phyloP scores from a whole-genome alignment of 306 rosid genomes.

The barrel medic (Medicago truncatula) region DNA sequence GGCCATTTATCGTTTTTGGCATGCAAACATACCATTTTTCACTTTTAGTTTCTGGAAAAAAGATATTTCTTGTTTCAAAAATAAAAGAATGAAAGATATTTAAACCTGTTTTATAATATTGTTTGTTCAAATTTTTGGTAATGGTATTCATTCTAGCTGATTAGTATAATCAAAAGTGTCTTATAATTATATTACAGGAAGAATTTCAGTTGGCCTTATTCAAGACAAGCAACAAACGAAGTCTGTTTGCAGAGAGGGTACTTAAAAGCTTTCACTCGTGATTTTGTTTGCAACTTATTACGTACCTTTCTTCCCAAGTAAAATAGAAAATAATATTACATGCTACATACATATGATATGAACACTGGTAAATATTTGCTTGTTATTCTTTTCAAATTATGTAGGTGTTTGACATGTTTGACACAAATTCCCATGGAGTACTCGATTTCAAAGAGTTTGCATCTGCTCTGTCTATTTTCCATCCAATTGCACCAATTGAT shows the following conservation, averaged over 20 bases:
- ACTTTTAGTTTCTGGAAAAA: too few species aligned
- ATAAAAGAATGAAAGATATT: too few species aligned
- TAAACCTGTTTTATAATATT: too few species aligned
- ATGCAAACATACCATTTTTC: too few species aligned
- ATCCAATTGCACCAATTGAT: constrained; percentile 76
- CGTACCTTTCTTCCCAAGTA: too few species aligned
- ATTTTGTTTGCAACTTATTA: too few species aligned
- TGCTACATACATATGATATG: constrained; percentile 4
- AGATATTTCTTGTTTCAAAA: too few species aligned
- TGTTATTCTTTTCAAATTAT: constrained; percentile 43
- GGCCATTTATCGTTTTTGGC: too few species aligned
- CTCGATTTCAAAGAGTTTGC: constrained; percentile 86
- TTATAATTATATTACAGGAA: constrained; percentile 54
- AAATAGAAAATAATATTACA: not conserved
- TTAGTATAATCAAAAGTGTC: not conserved
- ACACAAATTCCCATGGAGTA: constrained; percentile 63
- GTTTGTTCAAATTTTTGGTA: too few species aligned
- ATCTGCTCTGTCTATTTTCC: constrained; percentile 82
- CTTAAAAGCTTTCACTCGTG: not conserved
- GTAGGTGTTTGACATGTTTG: constrained; percentile 88
- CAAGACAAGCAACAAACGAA: constrained; percentile 77
- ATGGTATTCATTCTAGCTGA: too few species aligned
- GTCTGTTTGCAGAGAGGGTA: constrained; percentile 92
- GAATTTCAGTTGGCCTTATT: constrained; percentile 82
- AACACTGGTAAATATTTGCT: constrained; percentile 10